Base-by-base conservation (phyloP, 352 stramenopile genomes). In the Elongisporangium prolatum region DNA sequence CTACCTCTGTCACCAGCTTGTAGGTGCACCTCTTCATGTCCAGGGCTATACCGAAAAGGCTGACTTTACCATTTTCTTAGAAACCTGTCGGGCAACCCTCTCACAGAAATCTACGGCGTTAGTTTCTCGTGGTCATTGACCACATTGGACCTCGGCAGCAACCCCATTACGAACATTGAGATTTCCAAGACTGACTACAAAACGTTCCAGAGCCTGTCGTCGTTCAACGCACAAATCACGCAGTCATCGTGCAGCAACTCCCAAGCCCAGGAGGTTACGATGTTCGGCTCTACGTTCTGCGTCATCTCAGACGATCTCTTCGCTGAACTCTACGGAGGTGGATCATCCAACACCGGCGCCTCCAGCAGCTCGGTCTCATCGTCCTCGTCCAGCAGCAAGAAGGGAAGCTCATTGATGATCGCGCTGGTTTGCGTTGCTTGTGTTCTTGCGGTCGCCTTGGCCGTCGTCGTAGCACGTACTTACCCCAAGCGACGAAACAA, bases 281-380 rank as follows among this genome's bases (percentile, higher is more conserved):
- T 84, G 9, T 65, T 61, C 10, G 67, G 69, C 0, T 62, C 61
- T 21, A 75, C 59, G 34, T 60, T 89, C 14, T 92, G 82, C 50
- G 80, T 92, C 24, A 75, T 92, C 50, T 72, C 80, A 16, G 73
- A 89, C 47, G 78, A 86, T 9, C 55, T 82, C 16, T 92, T 92
- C 53, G 57, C 63, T 2, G 55, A 54, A 4, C 73, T 72, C 3
- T 92, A 92, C 58, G 71, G 72, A 6, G 18, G 28, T 11, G 21
- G 44, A 24, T 61, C 49, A 0, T n/a, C n/a, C n/a, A 54, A 51
- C 8, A 40, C 59, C 0, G 21, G 52, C 0, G 50, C 48, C 4
- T 52, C 63, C 14, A 69, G 61, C 1, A 63, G 51, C 48, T 54
- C 57, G 8, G 67, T 48, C 8, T 63, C 64, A 14, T 76, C 62